phyloP scores from a whole-genome alignment of 345 rosid species.

The Microcos paniculata region DNA sequence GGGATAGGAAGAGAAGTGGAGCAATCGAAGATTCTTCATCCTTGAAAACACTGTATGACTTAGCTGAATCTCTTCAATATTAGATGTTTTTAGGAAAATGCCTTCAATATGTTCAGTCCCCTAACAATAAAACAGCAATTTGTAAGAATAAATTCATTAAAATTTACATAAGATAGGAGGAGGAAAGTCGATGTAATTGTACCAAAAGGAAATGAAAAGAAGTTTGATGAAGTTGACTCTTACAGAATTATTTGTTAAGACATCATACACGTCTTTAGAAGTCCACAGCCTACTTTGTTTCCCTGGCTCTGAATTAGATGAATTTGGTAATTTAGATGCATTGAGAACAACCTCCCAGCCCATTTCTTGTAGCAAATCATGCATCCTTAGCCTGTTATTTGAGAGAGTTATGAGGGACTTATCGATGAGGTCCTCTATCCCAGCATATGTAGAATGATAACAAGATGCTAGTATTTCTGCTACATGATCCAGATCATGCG shows the following conservation, averaged over 20 bases:
- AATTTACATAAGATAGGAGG: too few species aligned
- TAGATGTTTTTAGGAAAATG: not conserved
- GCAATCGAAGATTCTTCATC: constrained; percentile 11
- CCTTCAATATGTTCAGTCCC: not conserved
- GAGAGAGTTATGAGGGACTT: constrained; percentile 28
- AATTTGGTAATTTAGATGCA: too few species aligned
- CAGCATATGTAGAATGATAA: constrained; percentile 23
- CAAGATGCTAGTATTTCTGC: constrained; percentile 22
- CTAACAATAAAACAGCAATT: not conserved
- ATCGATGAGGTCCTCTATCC: constrained; percentile 29
- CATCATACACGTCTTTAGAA: not conserved
- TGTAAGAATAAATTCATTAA: not conserved
- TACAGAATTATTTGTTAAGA: not conserved
- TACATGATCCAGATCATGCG: constrained; percentile 18
- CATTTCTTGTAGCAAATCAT: constrained; percentile 32
- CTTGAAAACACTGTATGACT: not conserved
- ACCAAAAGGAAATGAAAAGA: not conserved
- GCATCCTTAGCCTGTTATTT: constrained; percentile 21
- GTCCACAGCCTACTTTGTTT: constrained; percentile 8
- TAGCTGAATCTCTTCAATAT: not conserved
- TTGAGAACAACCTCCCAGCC: constrained; percentile 9
- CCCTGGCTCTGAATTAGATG: not conserved
- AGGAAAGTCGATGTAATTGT: too few species aligned
- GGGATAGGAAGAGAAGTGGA: not conserved
- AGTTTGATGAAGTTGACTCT: not conserved